Evolutionary conservation across 805 yeast species (phyloP), one percentile per base, ranked within the genome.

Genomic region (Candida glaebosa): DNA sequence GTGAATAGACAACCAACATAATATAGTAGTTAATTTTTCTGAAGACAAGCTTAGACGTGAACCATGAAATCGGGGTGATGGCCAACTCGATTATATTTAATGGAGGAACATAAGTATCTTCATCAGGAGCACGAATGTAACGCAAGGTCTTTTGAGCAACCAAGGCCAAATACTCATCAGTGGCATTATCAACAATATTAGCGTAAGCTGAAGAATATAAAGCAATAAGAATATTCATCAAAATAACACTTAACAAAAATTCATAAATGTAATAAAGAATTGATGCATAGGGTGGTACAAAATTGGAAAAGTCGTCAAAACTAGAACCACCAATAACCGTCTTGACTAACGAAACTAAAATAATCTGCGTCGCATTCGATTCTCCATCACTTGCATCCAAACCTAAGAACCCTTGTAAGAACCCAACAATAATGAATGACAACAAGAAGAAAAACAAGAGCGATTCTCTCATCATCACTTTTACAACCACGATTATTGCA

Each of bases 91-190:
- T 62, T 50, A 88, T 58, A 58, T 88, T 88, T 48, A 87, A 73
- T 3, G 96, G 96, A 3, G 96, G 91, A 18, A 87, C 89, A 57
- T 79, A 88, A 31, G 87, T 84, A 54, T 84, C 80, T 43, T 80
- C 82, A 64, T 88, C 96, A 0, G 96, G 96, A 0, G 96, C 96
- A 51, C 96, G 73, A 40, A 87, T 80, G 57, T 84, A 88, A 46
- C 90, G 73, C 51, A 88, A 71, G 0, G 95, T 87, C 68, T 88
- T 87, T 47, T 84, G 84, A 3, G 96, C 86, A 50, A 85, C 85
- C 40, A 87, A 73, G 0, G 95, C 95, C 69, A 87, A 75, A 56
- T 83, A 88, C 58, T 88, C 96, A 55, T 85, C 87, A 15, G 83
- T 78, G 1, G 96, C 88, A 65, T 87, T 86, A 36, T 79, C 91